Percentiles rank a stretch among this genome's conserved stretches.
phyloP scores from a whole-genome alignment of 495 filamentous ascomycete genomes.

The Talaromyces ruber region DNA sequence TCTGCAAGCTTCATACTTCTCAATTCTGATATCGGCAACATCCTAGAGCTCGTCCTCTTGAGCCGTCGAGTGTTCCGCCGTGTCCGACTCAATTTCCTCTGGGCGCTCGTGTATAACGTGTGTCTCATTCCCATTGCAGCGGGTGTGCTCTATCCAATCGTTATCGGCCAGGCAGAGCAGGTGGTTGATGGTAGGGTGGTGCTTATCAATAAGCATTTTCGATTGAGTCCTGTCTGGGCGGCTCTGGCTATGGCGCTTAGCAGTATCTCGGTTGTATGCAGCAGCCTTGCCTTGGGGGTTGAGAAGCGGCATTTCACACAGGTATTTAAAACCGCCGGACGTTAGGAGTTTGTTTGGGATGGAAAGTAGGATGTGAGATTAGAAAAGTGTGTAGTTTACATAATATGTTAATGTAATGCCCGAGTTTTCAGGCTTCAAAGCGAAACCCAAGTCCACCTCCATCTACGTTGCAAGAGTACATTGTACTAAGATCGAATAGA shows the following conservation, averaged over 20 bases:
- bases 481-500: background rate
- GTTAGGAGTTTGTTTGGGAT: background rate
- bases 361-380: background rate
- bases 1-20: slow-evolving; percentile 82
- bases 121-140: slow-evolving; percentile 73
- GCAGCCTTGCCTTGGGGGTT: slow-evolving; percentile 58
- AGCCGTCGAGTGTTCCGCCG: slow-evolving; percentile 63
- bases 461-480: background rate
- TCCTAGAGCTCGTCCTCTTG: slow-evolving; percentile 67
- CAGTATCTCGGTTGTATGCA: slow-evolving; percentile 70
- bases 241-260: slow-evolving; percentile 80
- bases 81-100: slow-evolving; percentile 82
- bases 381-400: background rate
- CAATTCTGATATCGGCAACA: slow-evolving; percentile 55
- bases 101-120: slow-evolving; percentile 79
- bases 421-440: background rate
- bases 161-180: slow-evolving; percentile 37
- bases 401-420: background rate
- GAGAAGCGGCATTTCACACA: slow-evolving; percentile 18
- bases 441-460: background rate
- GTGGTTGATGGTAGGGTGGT: slow-evolving; percentile 16
- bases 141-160: slow-evolving; percentile 69
- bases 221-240: slow-evolving; percentile 77
- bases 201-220: slow-evolving; percentile 28
- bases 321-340: slow-evolving; percentile 4